Percentiles rank a stretch among this genome's conserved stretches.
These are phyloP conservation scores for Dillenia suffruticosa DNA, from an alignment of 164 flowering plant genomes.

Conservation along the genomic window DNA sequence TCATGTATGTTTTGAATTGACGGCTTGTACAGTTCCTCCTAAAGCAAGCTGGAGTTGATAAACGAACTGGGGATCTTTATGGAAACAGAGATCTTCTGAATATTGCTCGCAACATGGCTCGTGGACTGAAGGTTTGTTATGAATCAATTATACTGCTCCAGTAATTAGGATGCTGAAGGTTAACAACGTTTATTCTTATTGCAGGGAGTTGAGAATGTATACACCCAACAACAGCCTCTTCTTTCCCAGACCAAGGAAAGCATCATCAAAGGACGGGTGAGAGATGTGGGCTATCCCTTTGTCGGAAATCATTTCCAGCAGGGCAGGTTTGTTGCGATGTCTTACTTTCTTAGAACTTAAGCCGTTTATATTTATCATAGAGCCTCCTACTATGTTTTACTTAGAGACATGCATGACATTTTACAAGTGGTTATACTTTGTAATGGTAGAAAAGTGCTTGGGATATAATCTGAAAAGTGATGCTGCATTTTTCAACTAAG, in stretches of 20 bases:
- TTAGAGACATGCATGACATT: too few species aligned
- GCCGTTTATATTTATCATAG: neutral
- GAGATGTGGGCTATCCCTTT: slow-evolving; percentile 90
- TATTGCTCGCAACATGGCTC: slow-evolving; percentile 98
- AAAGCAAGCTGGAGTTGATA: slow-evolving; percentile 96
- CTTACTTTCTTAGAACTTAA: neutral
- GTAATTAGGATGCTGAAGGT: neutral
- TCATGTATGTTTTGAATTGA: slow-evolving; percentile 15
- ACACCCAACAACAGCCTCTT: slow-evolving; percentile 98
- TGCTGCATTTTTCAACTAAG: too few species aligned
- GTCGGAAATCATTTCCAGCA: slow-evolving; percentile 93
- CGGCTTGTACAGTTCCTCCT: slow-evolving; percentile 96
- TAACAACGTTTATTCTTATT: slow-evolving; percentile 4
- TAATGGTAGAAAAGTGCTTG: too few species aligned
- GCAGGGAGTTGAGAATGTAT: slow-evolving; percentile 97
- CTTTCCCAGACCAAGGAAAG: slow-evolving; percentile 90
- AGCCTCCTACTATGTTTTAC: neutral
- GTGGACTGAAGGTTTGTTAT: slow-evolving; percentile 83
- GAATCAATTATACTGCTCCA: neutral
- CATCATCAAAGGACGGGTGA: slow-evolving; percentile 80
- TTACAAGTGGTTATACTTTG: too few species aligned
- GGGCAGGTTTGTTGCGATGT: slow-evolving; percentile 61
- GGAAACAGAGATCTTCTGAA: slow-evolving; percentile 90
- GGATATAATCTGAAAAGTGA: too few species aligned
- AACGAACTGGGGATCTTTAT: slow-evolving; percentile 87